These are phyloP conservation scores for Boechera divaricarpa DNA, from an alignment of 345 rosid species.

Conservation along the genomic window DNA sequence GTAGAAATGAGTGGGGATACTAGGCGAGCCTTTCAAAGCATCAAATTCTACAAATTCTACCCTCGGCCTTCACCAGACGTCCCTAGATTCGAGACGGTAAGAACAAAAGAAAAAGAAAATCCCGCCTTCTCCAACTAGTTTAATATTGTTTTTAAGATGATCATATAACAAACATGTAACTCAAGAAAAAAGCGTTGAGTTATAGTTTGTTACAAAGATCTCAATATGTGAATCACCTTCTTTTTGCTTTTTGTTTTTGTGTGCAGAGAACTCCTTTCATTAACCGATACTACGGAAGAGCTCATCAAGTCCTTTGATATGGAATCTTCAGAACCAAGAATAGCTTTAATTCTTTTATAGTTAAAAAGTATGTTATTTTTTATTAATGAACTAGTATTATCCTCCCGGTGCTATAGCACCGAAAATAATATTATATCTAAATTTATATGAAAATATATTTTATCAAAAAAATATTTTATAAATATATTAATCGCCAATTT, in stretches of 20 bases:
- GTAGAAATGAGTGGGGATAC: conserved; percentile 83
- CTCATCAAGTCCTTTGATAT: conserved; percentile 63
- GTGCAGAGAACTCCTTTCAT: conserved; percentile 66
- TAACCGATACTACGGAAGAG: conserved; percentile 84
- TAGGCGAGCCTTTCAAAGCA: conserved; percentile 60
- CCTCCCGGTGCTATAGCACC: too few relatives aligned
- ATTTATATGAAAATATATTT: too few relatives aligned
- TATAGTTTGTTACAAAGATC: neutral
- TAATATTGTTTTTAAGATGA: neutral
- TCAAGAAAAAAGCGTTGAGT: neutral
- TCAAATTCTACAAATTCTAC: conserved; percentile 91
- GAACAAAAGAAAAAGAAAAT: neutral
- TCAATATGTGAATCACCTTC: neutral
- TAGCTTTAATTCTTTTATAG: neutral
- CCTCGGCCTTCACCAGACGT: conserved; percentile 69
- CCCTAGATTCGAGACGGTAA: conserved; percentile 61
- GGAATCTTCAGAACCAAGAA: conserved; percentile 3
- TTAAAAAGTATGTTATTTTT: too few relatives aligned
- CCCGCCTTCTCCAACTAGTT: neutral
- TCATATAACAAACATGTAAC: neutral
- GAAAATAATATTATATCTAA: too few relatives aligned
- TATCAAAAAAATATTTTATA: too few relatives aligned
- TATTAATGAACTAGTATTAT: too few relatives aligned
- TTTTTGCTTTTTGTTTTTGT: conserved; percentile 26
- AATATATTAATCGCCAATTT: too few relatives aligned